Conservation (phyloP, 179 eudicot species). For the Beta lomatogona region DNA sequence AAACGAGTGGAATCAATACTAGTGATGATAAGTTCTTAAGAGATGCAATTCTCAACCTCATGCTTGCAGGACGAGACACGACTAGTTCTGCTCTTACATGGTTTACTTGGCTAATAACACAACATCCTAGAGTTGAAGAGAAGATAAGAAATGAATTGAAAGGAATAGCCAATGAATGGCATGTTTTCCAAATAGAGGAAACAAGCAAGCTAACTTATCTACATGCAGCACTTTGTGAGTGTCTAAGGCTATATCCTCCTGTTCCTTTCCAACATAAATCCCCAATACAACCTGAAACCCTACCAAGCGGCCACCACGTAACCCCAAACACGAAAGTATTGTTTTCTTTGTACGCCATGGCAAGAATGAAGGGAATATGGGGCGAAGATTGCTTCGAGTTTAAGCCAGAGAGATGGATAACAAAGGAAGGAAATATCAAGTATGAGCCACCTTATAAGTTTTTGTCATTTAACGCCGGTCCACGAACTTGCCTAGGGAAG, state of each 20-base stretch:
- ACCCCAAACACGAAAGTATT: constrained; percentile 40
- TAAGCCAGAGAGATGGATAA: constrained; percentile 43
- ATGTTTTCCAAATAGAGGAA: constrained; percentile 37
- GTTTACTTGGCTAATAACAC: constrained; percentile 53
- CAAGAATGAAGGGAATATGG: constrained; percentile 49
- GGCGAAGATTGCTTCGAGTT: constrained; percentile 50
- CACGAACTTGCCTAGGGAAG: constrained; percentile 50
- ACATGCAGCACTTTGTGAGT: constrained; percentile 51
- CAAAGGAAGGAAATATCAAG: constrained; percentile 36
- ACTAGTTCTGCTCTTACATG: constrained; percentile 61
- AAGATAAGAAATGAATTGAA: constrained; percentile 46
- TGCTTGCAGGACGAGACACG: constrained; percentile 63
- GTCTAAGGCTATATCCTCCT: constrained; percentile 55
- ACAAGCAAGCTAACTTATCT: constrained; percentile 44
- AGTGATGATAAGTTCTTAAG: constrained; percentile 48
- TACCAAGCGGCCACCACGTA: constrained; percentile 45
- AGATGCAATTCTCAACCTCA: constrained; percentile 42
- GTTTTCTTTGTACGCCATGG: constrained; percentile 56
- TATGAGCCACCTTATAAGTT: constrained; percentile 46
- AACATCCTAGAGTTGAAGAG: constrained; percentile 43
- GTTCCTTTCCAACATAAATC: constrained; percentile 56
- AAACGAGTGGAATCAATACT: constrained; percentile 17
- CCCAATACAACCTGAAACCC: constrained; percentile 39
- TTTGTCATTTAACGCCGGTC: constrained; percentile 46
- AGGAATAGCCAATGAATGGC: constrained; percentile 26